Evolutionary conservation across 352 stramenopile species (phyloP).

Genomic region (Phytopythium sindhum): DNA sequence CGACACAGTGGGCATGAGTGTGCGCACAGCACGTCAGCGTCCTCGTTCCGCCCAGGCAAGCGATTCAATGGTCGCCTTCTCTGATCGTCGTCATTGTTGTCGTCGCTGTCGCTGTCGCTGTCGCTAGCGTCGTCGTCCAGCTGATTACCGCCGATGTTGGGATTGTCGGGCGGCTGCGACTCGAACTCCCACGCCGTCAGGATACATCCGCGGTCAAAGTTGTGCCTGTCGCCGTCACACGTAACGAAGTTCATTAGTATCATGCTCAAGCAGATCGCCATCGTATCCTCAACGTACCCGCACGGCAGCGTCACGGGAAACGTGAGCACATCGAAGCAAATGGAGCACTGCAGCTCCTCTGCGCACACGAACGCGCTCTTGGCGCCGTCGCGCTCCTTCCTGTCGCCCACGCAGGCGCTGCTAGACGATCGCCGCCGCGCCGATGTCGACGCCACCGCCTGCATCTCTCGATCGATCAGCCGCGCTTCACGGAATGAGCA

Average conservation of each 20-base stretch:
- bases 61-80: neutral
- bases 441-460: conserved; percentile 14
- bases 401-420: neutral
- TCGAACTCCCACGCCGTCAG: conserved; percentile 59
- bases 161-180: neutral
- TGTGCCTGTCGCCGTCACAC: conserved; percentile 43
- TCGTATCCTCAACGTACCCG: conserved; percentile 28
- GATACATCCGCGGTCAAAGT: conserved; percentile 80
- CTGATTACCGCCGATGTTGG: neutral
- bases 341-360: conserved; percentile 62
- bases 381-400: conserved; percentile 3
- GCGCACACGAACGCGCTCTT: conserved; percentile 14
- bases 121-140: neutral
- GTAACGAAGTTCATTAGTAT: neutral
- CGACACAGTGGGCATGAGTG: conserved; percentile 69
- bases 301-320: conserved; percentile 74
- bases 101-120: conserved; percentile 12
- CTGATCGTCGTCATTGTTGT: neutral
- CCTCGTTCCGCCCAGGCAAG: neutral
- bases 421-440: conserved; percentile 4
- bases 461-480: neutral
- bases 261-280: neutral
- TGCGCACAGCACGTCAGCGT: neutral
- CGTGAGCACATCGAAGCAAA: conserved; percentile 75
- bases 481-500: neutral